Conservation (phyloP, 73 alveolate genomes). For the Paramecium caudatum region DNA sequence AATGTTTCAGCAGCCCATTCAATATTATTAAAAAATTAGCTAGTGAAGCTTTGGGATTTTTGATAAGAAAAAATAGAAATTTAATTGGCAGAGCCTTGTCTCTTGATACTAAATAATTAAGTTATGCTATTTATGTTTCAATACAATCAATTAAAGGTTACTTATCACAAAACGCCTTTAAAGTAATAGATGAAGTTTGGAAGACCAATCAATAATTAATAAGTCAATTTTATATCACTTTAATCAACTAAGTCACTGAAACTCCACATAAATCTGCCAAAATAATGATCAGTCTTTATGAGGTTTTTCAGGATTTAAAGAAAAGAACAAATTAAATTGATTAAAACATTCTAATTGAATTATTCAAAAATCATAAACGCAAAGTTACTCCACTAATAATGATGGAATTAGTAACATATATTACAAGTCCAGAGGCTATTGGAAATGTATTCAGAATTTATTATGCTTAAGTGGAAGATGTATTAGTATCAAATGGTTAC, state of each 20-base stretch:
- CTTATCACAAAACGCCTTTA: conserved; percentile 1
- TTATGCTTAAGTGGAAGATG: not conserved
- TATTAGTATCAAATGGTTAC: not conserved
- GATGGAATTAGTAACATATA: not conserved
- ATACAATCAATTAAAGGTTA: not conserved
- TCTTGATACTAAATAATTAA: not conserved
- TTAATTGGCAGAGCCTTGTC: not conserved
- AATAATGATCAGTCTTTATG: conserved; percentile 37
- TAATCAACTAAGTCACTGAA: not conserved
- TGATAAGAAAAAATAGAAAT: conserved; percentile 18
- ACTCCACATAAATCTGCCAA: conserved; percentile 1
- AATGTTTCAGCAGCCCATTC: not conserved
- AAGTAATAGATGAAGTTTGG: conserved; percentile 57
- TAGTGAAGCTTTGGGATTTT: conserved; percentile 28
- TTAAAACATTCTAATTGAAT: not conserved
- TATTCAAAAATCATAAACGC: not conserved
- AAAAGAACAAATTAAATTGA: not conserved
- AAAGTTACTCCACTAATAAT: not conserved
- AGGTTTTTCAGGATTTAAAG: conserved; percentile 38
- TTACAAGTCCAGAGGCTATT: not conserved
- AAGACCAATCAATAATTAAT: conserved; percentile 1
- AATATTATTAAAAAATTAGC: not conserved
- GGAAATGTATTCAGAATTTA: not conserved
- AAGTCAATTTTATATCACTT: not conserved
- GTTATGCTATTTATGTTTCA: not conserved